A percentile compares a stretch with the other conserved stretches of the same genome.
These are phyloP conservation scores for Diplodia scrobiculata DNA, from an alignment of 2,329 filamentous ascomycete species.

Conservation along the genomic window DNA sequence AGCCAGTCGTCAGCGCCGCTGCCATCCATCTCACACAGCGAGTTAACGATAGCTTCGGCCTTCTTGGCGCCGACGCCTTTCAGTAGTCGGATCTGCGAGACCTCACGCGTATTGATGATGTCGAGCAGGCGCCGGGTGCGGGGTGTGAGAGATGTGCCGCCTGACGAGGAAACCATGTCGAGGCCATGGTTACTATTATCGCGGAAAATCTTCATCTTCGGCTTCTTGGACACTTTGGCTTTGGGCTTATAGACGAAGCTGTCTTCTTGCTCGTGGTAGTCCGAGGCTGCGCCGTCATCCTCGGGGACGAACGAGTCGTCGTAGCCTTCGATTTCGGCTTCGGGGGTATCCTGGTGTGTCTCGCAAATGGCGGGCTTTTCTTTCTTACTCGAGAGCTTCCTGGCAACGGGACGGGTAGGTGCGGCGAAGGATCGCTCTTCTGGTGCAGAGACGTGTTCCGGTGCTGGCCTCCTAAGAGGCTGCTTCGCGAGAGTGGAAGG, in stretches of 20 bases:
- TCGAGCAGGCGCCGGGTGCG: slow-evolving; percentile 64
- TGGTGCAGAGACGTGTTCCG: slow-evolving; percentile 29
- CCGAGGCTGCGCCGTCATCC: slow-evolving; percentile 39
- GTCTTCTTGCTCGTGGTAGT: slow-evolving; percentile 42
- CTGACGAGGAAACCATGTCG: neutral
- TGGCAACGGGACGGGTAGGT: slow-evolving; percentile 27
- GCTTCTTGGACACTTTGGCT: slow-evolving; percentile 35
- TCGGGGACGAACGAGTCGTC: slow-evolving; percentile 37
- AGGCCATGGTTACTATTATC: slow-evolving; percentile 35
- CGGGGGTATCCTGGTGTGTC: slow-evolving; percentile 29
- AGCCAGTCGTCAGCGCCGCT: slow-evolving; percentile 33
- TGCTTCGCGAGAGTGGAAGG: slow-evolving; percentile 28
- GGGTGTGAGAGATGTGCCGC: slow-evolving; percentile 42
- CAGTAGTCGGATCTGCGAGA: slow-evolving; percentile 65
- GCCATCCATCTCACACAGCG: slow-evolving; percentile 52
- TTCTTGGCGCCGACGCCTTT: slow-evolving; percentile 74
- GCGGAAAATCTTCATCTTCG: slow-evolving; percentile 43
- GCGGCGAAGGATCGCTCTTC: slow-evolving; percentile 45
- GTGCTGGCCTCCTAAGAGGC: slow-evolving; percentile 29
- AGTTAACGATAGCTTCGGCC: slow-evolving; percentile 58
- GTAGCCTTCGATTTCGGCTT: slow-evolving; percentile 36
- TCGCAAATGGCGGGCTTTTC: neutral
- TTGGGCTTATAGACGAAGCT: slow-evolving; percentile 47
- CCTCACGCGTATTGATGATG: slow-evolving; percentile 73
- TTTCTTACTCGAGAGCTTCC: slow-evolving; percentile 5